These are phyloP conservation scores for Tricholoma matsutake DNA, from an alignment of 768 basidiomycete species.

Conservation along the genomic window DNA sequence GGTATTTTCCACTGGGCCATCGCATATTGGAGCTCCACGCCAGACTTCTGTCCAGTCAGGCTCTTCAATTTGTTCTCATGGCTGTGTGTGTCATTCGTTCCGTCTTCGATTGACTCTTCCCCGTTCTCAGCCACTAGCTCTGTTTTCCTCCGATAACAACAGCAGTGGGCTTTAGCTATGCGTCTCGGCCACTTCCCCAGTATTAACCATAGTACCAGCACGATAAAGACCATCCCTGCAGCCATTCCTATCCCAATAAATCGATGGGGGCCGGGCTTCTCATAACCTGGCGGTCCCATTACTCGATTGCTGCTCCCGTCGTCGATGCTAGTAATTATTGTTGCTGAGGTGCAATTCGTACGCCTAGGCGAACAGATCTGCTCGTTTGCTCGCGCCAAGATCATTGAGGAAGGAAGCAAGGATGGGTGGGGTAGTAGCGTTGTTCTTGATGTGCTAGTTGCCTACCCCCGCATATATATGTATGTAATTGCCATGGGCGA, in stretches of 20 bases:
- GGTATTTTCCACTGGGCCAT: background rate
- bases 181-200: conserved; percentile 34
- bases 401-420: conserved; percentile 23
- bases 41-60: background rate
- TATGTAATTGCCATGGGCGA: conserved; percentile 19
- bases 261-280: conserved; percentile 34
- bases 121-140: background rate
- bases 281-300: conserved; percentile 20
- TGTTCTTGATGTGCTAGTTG: conserved; percentile 4
- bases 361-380: conserved; percentile 19
- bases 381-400: conserved; percentile 22
- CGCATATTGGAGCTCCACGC: background rate
- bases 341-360: conserved; percentile 15
- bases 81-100: background rate
- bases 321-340: conserved; percentile 23
- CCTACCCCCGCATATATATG: conserved; percentile 1
- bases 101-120: background rate
- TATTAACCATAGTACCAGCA: conserved; percentile 34
- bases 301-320: conserved; percentile 13
- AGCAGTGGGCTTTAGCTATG: conserved; percentile 15
- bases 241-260: conserved; percentile 47
- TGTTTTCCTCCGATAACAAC: background rate
- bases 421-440: conserved; percentile 7
- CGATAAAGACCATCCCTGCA: conserved; percentile 31
- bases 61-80: background rate